A percentile compares a stretch with the other conserved stretches of the same genome.
Conservation (phyloP, 352 stramenopile genomes). For the Peronospora destructor region DNA sequence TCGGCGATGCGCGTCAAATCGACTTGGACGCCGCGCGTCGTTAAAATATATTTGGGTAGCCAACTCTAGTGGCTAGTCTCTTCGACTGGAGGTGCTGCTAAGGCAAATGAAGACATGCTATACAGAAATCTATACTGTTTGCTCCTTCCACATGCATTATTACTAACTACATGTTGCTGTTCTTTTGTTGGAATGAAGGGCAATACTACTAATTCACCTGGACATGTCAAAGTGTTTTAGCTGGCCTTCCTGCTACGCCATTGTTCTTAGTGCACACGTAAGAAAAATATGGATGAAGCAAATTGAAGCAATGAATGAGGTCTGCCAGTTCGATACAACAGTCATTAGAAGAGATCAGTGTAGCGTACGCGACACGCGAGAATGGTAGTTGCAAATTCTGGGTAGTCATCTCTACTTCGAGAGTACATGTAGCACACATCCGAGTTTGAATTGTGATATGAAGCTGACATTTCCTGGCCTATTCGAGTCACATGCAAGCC, state of each 20-base stretch:
- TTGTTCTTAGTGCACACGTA: no score
- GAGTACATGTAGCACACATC: background rate
- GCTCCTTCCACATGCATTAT: background rate
- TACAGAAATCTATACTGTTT: constrained; percentile 11
- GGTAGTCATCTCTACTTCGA: no score
- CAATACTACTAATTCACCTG: no score
- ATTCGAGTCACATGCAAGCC: background rate
- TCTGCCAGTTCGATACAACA: no score
- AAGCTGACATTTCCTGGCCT: background rate
- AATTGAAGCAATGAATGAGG: no score
- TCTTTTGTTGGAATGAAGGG: no score
- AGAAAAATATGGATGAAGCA: no score
- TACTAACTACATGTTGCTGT: background rate
- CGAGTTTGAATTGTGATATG: background rate
- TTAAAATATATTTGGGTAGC: background rate
- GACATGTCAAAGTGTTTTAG: no score
- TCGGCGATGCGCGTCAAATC: background rate
- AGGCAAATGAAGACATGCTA: constrained; percentile 5
- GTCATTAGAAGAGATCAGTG: no score
- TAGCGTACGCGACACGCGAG: no score
- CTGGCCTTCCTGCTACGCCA: no score
- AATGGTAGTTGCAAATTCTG: no score
- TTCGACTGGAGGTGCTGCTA: constrained; percentile 3
- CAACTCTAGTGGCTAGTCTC: background rate
- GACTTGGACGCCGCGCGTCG: background rate